Conservation (phyloP, 2,329 filamentous ascomycete species). For the Colletotrichum trifolii region DNA sequence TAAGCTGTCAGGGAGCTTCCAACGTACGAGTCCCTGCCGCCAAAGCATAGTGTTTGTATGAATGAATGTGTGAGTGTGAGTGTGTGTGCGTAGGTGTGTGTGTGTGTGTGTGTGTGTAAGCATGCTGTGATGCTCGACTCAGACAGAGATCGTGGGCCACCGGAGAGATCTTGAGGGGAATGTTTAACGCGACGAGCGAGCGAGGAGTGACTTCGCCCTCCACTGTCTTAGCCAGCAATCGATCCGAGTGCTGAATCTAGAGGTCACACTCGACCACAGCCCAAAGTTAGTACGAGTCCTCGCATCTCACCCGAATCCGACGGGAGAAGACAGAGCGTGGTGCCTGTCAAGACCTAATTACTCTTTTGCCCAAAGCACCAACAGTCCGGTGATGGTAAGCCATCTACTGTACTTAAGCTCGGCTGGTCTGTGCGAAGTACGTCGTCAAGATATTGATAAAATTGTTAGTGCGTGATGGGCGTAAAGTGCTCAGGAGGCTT, state of each 20-base stretch:
- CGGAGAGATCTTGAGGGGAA: conserved; percentile 27
- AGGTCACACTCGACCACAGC: too few species aligned
- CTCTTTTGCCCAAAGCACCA: conserved; percentile 5
- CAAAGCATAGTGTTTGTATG: too few species aligned
- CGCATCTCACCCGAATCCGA: conserved; percentile 22
- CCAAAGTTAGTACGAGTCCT: background rate
- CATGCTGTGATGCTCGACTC: conserved; percentile 4
- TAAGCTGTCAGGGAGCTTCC: conserved; percentile 27
- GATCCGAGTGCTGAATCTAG: too few species aligned
- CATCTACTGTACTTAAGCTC: too few species aligned
- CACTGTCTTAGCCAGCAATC: too few species aligned
- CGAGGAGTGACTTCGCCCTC: too few species aligned
- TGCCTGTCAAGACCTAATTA: conserved; percentile 2
- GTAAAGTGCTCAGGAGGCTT: too few species aligned
- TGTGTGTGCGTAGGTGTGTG: too few species aligned
- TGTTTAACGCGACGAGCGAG: too few species aligned
- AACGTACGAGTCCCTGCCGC: conserved; percentile 16
- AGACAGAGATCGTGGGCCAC: conserved; percentile 25
- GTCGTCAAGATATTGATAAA: background rate
- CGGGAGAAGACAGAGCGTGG: conserved; percentile 18
- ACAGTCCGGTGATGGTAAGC: background rate
- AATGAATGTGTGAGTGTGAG: too few species aligned
- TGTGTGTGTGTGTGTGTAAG: too few species aligned
- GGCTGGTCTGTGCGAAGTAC: background rate
- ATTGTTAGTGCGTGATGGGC: too few species aligned